These are phyloP conservation scores for Thermothielavioides terrestris DNA, from an alignment of 495 filamentous ascomycete species.

Conservation along the genomic window DNA sequence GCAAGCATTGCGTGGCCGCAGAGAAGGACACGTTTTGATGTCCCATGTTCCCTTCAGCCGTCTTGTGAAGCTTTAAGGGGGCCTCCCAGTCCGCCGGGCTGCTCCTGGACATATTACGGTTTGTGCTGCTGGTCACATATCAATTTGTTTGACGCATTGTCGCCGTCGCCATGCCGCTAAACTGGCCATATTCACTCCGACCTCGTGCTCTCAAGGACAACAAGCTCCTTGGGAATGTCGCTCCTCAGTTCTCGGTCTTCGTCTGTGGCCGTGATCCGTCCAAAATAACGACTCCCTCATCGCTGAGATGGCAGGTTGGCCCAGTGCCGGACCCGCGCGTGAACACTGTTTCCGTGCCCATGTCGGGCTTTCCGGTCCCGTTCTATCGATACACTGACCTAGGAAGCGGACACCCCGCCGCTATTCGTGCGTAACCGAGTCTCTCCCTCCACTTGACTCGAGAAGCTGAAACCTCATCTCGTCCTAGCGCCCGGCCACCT, in stretches of 20 bases:
- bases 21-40: not conserved
- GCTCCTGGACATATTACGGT: no score
- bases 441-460: not conserved
- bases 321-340: not conserved
- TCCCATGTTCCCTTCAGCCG: not conserved
- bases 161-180: not conserved
- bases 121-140: not conserved
- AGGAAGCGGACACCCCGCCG: not conserved
- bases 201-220: not conserved
- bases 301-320: not conserved
- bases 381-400: not conserved
- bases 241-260: not conserved
- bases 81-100: no score
- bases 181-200: no score
- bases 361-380: no score
- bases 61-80: no score
- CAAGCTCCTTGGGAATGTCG: not conserved
- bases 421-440: not conserved
- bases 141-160: not conserved
- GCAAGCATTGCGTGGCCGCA: not conserved
- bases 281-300: not conserved
- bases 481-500: not conserved
- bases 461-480: not conserved
- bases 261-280: not conserved
- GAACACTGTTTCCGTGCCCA: not conserved